These are phyloP conservation scores for Diaporthe capsici DNA, from an alignment of 2,329 filamentous ascomycete genomes.

Conservation along the genomic window DNA sequence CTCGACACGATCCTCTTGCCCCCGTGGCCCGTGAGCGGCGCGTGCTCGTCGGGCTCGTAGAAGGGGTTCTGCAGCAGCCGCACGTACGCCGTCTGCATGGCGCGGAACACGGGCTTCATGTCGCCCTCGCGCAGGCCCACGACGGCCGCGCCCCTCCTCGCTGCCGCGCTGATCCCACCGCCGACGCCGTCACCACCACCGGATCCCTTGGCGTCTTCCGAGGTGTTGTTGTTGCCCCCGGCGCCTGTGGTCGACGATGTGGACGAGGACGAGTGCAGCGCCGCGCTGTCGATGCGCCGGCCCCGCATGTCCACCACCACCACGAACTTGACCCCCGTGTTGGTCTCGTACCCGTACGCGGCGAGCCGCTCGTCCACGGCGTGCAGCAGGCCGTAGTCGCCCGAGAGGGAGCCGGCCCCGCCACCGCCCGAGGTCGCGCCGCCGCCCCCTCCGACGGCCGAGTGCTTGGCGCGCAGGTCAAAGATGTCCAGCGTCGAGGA, in stretches of 20 bases:
- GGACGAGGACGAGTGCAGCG: conserved; percentile 35
- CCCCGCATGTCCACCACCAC: conserved; percentile 93
- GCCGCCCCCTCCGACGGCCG: neutral
- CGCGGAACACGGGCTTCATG: conserved; percentile 89
- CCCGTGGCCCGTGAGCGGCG: conserved; percentile 67
- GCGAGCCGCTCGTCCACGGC: conserved; percentile 93
- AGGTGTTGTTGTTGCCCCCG: neutral
- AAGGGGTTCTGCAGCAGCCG: conserved; percentile 93
- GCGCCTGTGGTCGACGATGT: conserved; percentile 26
- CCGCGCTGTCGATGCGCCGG: conserved; percentile 60
- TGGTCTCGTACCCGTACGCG: conserved; percentile 96
- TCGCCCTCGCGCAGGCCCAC: conserved; percentile 87
- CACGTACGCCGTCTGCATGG: conserved; percentile 94
- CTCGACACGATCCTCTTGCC: conserved; percentile 84
- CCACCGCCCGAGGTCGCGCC: conserved; percentile 59
- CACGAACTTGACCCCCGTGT: conserved; percentile 92
- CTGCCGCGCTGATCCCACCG: conserved; percentile 48
- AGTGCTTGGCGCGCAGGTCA: conserved; percentile 81
- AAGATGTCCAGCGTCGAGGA: conserved; percentile 95
- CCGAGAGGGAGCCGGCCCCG: conserved; percentile 66
- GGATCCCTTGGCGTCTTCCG: conserved; percentile 69
- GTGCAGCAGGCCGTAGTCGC: conserved; percentile 92
- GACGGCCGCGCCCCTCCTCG: conserved; percentile 55
- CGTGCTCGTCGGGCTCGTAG: conserved; percentile 89
- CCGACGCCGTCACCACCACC: conserved; percentile 28